Evolutionary conservation across 495 filamentous ascomycete genomes (phyloP), one percentile per base, ranked within the genome.

Genomic region (Penicillium alfredii): DNA sequence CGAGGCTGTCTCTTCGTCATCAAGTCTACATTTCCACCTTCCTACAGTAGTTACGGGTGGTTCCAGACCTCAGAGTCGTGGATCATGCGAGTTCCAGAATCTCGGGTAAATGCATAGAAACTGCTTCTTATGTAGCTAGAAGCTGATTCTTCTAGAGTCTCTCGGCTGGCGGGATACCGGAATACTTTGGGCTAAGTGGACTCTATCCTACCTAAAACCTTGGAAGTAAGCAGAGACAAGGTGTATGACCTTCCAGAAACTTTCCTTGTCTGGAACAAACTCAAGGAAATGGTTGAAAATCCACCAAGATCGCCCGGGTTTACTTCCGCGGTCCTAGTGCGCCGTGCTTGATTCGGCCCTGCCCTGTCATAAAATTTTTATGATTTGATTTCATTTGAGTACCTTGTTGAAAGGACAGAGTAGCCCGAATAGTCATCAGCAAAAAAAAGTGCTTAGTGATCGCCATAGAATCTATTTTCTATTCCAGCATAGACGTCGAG

Each of bases 291-390:
- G 15, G 28, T 12, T 15, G 29, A 13, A 38, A 15, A 20, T 19
- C 20, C 18, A 39, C 39, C 30, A 47, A 26, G 53, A 56, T 53
- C 49, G 42, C 16, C 49, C 53, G 53, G 53, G 40, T 56, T 56
- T 16, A 13, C 49, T 47, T 51, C 53, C 49, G 49, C 53, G 49
- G 35, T 25, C 49, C 38, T 50, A 53, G 45, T 33, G 30, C 31
- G 35, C 25, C 26, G 27, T 35, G 6, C 20, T 15, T 9, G 16
- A 25, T 5, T 26, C 4, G 4, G 22, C 14, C 23, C 23, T 33
- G 38, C 10, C 22, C 4, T 31, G 18, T 33, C 16, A 29, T 30
- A 24, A 26, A 12, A 14, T 16, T n/a, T 25, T 27, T 20, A 11
- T n/a, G n/a, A n/a, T n/a, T n/a, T n/a, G n/a, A n/a, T n/a, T n/a